phyloP scores from a whole-genome alignment of 169 alveolate species.

The Cryptosporidium tyzzeri region DNA sequence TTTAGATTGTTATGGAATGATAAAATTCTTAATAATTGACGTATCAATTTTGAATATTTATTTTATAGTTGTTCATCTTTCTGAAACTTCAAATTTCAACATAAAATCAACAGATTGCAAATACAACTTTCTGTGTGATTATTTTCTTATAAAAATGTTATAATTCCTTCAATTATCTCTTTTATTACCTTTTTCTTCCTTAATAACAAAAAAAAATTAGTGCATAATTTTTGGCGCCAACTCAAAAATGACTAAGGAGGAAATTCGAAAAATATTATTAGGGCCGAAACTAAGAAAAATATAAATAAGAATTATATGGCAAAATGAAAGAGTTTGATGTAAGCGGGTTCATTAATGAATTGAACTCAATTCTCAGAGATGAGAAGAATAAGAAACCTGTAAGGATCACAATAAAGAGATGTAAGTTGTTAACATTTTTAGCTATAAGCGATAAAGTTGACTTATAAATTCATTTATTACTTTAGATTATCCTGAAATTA shows the following conservation, averaged over 20 bases:
- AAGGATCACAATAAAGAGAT: conserved; percentile 52
- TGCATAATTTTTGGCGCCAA: neutral
- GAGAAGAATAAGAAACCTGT: conserved; percentile 15
- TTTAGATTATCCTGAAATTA: conserved; percentile 60
- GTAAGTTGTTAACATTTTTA: conserved; percentile 26
- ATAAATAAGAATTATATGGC: neutral
- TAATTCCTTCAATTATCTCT: neutral
- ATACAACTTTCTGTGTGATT: neutral
- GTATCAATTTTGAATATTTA: neutral
- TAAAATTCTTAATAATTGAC: too few relatives aligned
- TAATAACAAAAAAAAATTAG: too few relatives aligned
- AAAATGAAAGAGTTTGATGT: conserved; percentile 56
- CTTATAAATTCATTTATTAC: neutral
- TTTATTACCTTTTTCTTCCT: neutral
- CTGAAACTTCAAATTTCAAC: too few relatives aligned
- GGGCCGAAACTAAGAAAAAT: neutral
- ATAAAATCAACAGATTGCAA: neutral
- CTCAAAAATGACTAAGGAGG: neutral
- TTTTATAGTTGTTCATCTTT: neutral
- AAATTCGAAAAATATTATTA: neutral
- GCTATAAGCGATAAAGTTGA: neutral
- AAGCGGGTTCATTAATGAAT: conserved; percentile 36
- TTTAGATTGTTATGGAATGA: neutral
- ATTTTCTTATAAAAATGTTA: too few relatives aligned
- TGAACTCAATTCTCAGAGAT: conserved; percentile 19